phyloP scores from a whole-genome alignment of 1,139 yeast genomes.

The Arxiozyma telluris region DNA sequence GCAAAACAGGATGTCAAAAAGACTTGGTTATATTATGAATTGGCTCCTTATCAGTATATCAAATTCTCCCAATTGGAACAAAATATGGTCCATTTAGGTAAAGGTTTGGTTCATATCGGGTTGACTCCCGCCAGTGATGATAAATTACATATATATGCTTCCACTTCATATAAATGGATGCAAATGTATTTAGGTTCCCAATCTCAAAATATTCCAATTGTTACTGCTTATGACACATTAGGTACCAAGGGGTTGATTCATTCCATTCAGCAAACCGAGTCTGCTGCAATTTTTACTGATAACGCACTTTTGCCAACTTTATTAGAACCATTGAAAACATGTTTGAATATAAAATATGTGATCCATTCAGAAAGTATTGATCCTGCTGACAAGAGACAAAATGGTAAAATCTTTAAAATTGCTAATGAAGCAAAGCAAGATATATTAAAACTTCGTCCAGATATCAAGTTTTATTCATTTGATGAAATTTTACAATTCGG shows the following conservation, averaged over 20 bases:
- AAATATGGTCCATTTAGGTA: slow-evolving; percentile 50
- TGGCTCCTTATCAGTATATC: slow-evolving; percentile 60
- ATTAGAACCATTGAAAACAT: slow-evolving; percentile 61
- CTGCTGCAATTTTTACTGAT: slow-evolving; percentile 75
- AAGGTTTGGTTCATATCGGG: slow-evolving; percentile 71
- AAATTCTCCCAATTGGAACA: slow-evolving; percentile 50
- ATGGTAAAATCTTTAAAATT: slow-evolving; percentile 47
- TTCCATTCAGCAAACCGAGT: slow-evolving; percentile 73
- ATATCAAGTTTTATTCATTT: slow-evolving; percentile 54
- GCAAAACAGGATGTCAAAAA: slow-evolving; percentile 62
- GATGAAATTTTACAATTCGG: slow-evolving; percentile 66
- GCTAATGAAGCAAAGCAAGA: slow-evolving; percentile 50
- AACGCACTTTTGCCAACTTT: slow-evolving; percentile 59
- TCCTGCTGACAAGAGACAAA: slow-evolving; percentile 53
- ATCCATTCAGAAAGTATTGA: slow-evolving; percentile 61
- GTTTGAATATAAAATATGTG: slow-evolving; percentile 53
- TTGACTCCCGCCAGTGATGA: slow-evolving; percentile 53
- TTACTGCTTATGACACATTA: slow-evolving; percentile 93
- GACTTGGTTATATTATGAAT: slow-evolving; percentile 81
- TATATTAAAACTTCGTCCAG: slow-evolving; percentile 60
- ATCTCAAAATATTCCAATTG: slow-evolving; percentile 75
- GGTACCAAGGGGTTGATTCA: slow-evolving; percentile 89
- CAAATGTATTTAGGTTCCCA: slow-evolving; percentile 71
- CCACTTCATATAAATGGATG: slow-evolving; percentile 86
- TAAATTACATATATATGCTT: slow-evolving; percentile 74